Base-by-base conservation (phyloP, 257 asterid species). In the Hygrophila difformis region DNA sequence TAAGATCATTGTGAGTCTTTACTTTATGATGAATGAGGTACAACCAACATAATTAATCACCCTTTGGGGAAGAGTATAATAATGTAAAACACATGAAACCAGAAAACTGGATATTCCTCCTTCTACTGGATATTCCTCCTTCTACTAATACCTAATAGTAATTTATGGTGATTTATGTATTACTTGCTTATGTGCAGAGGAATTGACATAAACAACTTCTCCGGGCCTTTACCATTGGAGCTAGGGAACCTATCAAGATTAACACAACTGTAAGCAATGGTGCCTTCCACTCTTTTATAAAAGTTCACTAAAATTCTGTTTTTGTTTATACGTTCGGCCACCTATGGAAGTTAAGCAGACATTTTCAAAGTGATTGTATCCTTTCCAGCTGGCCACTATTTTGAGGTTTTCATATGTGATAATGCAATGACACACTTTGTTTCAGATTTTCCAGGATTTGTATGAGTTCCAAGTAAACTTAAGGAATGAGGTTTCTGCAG, bases 171-270 rank as follows among this genome's bases (percentile, higher is more conserved):
- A 18, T 19, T 13, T 29, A 24, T 44, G 22, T n/a, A n/a, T n/a
- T 37, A 13, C 44, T 39, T 54, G 33, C 16, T 34, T 12, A 38
- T 43, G 18, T 47, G 42, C 79, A 87, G 94, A 50, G 34, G 55
- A 16, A 44, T 83, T 13, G 26, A 73, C 50, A 60, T 75, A 37
- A 80, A 87, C 70, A 80, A 74, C 72, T 80, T 87, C 72, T 77
- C 93, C 46, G 93, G 94, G 20, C 61, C 93, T 61, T 61, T 87
- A 44, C 97, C 92, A 47, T 20, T 66, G 16, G 82, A 65, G 58
- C 79, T 87, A 22, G 97, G 94, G 58, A 68, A 51, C 64, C 65
- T 83, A 59, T 22, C 76, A 47, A 66, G 47, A 49, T 55, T 87
- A 34, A 53, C 64, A 11, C 77, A 73, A 41, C 8, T 87, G 97